These are phyloP conservation scores for Acacia confusa DNA, from an alignment of 306 rosid genomes.

Conservation along the genomic window DNA sequence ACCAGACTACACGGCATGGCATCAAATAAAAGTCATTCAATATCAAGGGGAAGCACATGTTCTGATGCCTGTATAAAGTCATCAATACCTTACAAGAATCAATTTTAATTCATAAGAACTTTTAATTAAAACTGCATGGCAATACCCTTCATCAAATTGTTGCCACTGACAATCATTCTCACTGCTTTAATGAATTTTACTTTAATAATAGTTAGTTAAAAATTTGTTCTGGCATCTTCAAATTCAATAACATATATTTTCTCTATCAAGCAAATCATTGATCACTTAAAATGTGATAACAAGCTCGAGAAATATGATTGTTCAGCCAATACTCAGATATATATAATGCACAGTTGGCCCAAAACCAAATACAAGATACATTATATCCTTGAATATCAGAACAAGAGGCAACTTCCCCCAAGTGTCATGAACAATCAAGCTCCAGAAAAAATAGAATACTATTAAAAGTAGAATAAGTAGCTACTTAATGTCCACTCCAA, in stretches of 20 bases:
- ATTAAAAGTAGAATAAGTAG: slow-evolving; percentile 16
- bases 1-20: background rate
- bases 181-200: background rate
- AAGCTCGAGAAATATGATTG: background rate
- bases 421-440: background rate
- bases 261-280: background rate
- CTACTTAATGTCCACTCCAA: background rate
- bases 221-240: background rate
- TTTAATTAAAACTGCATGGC: background rate
- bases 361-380: background rate
- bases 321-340: slow-evolving; percentile 2
- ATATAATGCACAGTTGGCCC: background rate
- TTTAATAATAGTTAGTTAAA: background rate
- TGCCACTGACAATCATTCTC: slow-evolving; percentile 7
- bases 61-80: slow-evolving; percentile 17
- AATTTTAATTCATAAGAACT: background rate
- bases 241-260: background rate
- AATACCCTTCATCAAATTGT: slow-evolving; percentile 23
- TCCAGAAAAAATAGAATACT: background rate
- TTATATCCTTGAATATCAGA: background rate
- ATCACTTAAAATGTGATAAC: background rate
- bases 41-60: background rate
- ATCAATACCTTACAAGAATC: slow-evolving; percentile 1
- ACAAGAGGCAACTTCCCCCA: background rate
- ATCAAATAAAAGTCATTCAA: background rate